A percentile compares a stretch with the other conserved stretches of the same genome.
phyloP scores from a whole-genome alignment of 768 basidiomycete genomes.

The Hortiboletus flavorubellus region DNA sequence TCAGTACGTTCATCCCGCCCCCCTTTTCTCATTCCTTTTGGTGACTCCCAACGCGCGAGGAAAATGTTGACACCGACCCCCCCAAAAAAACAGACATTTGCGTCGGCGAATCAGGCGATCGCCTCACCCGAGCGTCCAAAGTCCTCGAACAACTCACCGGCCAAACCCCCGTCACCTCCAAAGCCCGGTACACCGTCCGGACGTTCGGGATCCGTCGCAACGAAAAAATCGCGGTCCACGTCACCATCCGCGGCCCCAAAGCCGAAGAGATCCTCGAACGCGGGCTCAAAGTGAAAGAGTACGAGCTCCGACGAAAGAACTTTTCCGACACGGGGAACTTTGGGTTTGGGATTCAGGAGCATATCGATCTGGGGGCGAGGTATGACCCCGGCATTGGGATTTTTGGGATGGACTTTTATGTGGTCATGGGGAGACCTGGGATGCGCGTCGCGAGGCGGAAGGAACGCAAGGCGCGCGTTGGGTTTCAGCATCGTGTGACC shows the following conservation, averaged over 20 bases:
- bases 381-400: constrained; percentile 99
- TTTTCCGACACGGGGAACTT: constrained; percentile 99
- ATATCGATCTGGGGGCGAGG: constrained; percentile 97
- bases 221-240: constrained; percentile 99
- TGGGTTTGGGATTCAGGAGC: constrained; percentile 98
- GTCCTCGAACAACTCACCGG: constrained; percentile 99
- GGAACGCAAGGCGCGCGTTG: constrained; percentile 82
- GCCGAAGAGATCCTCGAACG: constrained; percentile 99
- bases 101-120: constrained; percentile 99
- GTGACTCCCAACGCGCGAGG: background rate
- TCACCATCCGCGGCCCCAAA: constrained; percentile 98
- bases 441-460: constrained; percentile 88
- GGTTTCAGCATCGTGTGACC: constrained; percentile 85
- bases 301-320: constrained; percentile 95
- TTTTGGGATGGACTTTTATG: constrained; percentile 99
- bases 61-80: background rate
- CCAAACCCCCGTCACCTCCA: constrained; percentile 98
- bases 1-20: constrained; percentile 67
- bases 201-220: constrained; percentile 99
- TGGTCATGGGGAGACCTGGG: constrained; percentile 96
- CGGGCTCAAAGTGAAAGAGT: constrained; percentile 99
- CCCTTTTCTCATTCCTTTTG: too few relatives aligned
- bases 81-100: constrained; percentile 75
- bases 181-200: constrained; percentile 99
- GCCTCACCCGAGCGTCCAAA: constrained; percentile 97